Conservation (phyloP, 129 eudicot species). For the Artemisia argyi region DNA sequence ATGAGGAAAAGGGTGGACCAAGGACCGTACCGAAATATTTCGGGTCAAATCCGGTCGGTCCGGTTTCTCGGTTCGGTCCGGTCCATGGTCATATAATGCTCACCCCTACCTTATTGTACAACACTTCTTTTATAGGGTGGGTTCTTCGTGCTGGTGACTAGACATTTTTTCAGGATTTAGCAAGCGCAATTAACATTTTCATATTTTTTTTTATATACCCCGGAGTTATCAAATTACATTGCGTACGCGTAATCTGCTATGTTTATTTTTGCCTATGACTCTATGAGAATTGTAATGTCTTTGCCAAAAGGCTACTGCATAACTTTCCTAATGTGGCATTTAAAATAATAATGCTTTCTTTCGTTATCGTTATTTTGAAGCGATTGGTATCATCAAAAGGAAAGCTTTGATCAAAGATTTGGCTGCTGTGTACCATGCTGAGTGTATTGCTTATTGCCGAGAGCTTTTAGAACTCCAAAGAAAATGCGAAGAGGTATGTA, state of each 20-base stretch:
- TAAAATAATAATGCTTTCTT: neutral
- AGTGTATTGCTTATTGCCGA: conserved; percentile 65
- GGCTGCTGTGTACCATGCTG: conserved; percentile 72
- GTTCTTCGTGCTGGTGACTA: too few relatives aligned
- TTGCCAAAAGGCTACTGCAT: neutral
- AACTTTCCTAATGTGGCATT: neutral
- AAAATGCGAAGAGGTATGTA: conserved; percentile 59
- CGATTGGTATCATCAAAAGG: conserved; percentile 69
- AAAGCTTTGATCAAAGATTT: conserved; percentile 69
- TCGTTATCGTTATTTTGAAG: conserved; percentile 29
- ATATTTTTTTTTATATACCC: neutral
- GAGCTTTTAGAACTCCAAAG: conserved; percentile 69
- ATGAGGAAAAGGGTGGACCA: too few relatives aligned
- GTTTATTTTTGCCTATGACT: too few relatives aligned
- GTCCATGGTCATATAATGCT: too few relatives aligned
- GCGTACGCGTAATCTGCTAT: too few relatives aligned
- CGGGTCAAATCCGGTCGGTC: too few relatives aligned
- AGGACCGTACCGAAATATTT: too few relatives aligned
- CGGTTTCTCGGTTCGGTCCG: too few relatives aligned
- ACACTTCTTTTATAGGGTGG: too few relatives aligned
- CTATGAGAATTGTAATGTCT: neutral
- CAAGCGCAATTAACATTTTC: conserved; percentile 1
- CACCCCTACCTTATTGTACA: too few relatives aligned
- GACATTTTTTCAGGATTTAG: neutral
- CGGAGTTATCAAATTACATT: too few relatives aligned